Evolutionary conservation across 2,329 filamentous ascomycete species (phyloP).

Genomic region (Tolypocladium cylindrosporum): DNA sequence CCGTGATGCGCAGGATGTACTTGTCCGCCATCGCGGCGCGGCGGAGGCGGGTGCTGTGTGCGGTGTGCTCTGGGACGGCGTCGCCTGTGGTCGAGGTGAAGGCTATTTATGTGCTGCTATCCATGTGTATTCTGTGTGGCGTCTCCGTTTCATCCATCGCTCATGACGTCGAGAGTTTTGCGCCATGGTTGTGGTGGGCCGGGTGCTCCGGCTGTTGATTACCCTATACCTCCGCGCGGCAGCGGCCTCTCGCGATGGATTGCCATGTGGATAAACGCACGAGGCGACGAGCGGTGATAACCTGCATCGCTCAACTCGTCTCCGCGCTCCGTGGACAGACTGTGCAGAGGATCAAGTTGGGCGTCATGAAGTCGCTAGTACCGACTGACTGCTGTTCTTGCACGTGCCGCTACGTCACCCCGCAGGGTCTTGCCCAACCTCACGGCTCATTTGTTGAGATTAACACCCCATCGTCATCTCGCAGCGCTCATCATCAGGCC

Average conservation of each 20-base stretch:
- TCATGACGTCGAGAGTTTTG: neutral
- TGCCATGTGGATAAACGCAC: no score
- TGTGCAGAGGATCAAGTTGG: neutral
- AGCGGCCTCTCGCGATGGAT: no score
- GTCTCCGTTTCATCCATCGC: neutral
- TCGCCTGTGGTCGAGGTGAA: neutral
- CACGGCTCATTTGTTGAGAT: neutral
- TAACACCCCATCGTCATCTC: no score
- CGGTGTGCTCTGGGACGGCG: neutral
- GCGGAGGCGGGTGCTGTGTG: neutral
- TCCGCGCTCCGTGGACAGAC: no score
- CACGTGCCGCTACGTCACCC: neutral
- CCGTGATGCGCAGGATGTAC: conserved; percentile 74
- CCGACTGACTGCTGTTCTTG: neutral
- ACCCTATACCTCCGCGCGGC: no score
- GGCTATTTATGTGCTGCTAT: neutral
- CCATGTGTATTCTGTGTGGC: no score
- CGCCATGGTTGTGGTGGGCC: neutral
- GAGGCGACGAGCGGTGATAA: no score
- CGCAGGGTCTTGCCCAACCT: neutral
- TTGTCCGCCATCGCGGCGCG: conserved; percentile 48
- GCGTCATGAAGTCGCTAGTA: neutral
- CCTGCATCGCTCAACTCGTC: no score
- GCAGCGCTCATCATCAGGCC: no score
- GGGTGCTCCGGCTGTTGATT: no score